Evolutionary conservation across 2,329 filamentous ascomycete genomes (phyloP).

Genomic region (Orbilia blumenaviensis): DNA sequence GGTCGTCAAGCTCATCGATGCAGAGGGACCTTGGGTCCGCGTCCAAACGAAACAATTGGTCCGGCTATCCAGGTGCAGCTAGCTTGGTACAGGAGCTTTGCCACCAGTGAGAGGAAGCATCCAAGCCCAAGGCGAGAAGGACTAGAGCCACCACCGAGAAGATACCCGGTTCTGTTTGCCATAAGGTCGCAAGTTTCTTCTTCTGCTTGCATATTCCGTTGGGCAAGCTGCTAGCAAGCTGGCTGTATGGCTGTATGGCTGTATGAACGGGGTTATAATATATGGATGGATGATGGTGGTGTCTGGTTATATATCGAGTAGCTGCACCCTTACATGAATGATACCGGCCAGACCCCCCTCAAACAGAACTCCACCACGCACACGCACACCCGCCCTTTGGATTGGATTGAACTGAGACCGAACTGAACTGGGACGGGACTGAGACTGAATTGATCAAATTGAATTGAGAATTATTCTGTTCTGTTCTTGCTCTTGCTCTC

Average conservation of each 20-base stretch:
- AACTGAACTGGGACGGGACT: too few species aligned
- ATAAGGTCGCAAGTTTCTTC: background rate
- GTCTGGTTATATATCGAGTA: conserved; percentile 35
- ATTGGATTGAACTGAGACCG: too few species aligned
- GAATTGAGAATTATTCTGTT: too few species aligned
- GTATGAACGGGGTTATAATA: too few species aligned
- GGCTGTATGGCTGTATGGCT: background rate
- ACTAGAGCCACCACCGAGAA: conserved; percentile 7
- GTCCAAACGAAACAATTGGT: conserved; percentile 30
- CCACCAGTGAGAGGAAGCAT: conserved; percentile 2
- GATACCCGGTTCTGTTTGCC: conserved; percentile 9
- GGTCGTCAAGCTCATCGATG: conserved; percentile 29
- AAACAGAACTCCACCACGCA: conserved; percentile 4
- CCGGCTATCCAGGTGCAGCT: conserved; percentile 23
- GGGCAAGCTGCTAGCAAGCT: background rate
- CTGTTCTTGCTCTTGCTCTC: conserved; percentile 61
- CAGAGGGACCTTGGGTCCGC: conserved; percentile 3
- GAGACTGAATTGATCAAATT: too few species aligned
- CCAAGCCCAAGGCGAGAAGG: background rate
- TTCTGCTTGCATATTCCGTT: background rate
- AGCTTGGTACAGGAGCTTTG: conserved; percentile 21
- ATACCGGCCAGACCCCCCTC: conserved; percentile 7
- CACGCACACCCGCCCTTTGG: conserved; percentile 51
- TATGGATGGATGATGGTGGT: background rate
- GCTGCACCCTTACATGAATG: conserved; percentile 35